Conservation (phyloP, 192 early-diverging fungal genomes). For the Paraglomus brasilianum region DNA sequence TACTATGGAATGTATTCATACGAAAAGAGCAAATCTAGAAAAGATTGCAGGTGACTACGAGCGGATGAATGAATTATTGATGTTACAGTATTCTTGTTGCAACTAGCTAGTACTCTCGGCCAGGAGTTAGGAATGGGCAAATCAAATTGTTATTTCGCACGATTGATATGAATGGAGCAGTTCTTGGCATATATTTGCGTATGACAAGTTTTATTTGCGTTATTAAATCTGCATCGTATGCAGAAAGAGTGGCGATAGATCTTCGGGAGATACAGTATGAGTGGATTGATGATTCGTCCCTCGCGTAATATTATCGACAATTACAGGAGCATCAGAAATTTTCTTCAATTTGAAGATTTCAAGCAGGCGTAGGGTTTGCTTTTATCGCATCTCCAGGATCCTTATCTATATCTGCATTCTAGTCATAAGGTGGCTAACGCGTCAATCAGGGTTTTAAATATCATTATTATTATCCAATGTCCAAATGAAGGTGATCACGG, state of each 20-base stretch:
- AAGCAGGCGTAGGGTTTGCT: conserved; percentile 67
- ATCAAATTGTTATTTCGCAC: conserved; percentile 94
- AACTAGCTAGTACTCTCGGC: conserved; percentile 85
- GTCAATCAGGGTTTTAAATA: conserved; percentile 66
- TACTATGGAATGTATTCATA: conserved; percentile 93
- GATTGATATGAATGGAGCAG: conserved; percentile 82
- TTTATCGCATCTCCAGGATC: conserved; percentile 71
- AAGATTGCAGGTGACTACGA: conserved; percentile 26
- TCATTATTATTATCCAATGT: conserved; percentile 54
- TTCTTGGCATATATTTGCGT: conserved; percentile 72
- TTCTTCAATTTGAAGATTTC: conserved; percentile 67
- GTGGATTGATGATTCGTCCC: conserved; percentile 52
- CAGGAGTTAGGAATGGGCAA: conserved; percentile 91
- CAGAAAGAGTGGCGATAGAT: no score
- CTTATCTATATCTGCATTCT: conserved; percentile 57
- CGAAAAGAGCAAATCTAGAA: conserved; percentile 58
- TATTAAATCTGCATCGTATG: conserved; percentile 54
- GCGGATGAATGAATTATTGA: conserved; percentile 82
- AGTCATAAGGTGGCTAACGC: conserved; percentile 78
- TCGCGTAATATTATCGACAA: conserved; percentile 64
- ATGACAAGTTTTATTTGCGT: conserved; percentile 83
- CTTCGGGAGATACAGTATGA: no score
- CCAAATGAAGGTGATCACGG: conserved; percentile 16
- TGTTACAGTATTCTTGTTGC: conserved; percentile 78
- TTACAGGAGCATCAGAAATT: conserved; percentile 67